Percentiles rank a stretch among this genome's conserved stretches.
Conservation (phyloP, 1,139 yeast genomes). For the Pichia sp. region DNA sequence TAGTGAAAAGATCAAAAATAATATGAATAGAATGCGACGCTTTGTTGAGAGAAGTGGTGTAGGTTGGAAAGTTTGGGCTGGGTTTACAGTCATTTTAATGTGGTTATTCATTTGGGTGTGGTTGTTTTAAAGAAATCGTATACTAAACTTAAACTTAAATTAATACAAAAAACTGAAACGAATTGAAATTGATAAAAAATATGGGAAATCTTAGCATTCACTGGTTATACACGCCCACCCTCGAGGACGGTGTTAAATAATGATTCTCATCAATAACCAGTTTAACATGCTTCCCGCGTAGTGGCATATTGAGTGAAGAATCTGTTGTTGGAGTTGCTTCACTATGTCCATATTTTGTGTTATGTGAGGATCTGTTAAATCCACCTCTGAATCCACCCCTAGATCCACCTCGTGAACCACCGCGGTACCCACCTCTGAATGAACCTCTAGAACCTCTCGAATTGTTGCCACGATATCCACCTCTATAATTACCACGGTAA, state of each 20-base stretch:
- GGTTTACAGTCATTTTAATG: constrained; percentile 54
- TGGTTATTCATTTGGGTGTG: constrained; percentile 80
- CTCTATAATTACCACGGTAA: constrained; percentile 4
- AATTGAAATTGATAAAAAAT: neutral
- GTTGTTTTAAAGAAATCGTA: constrained; percentile 35
- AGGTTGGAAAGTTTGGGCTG: constrained; percentile 72
- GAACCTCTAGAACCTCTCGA: neutral
- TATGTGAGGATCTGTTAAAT: no score
- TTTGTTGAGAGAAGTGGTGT: constrained; percentile 84
- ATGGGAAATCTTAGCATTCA: neutral
- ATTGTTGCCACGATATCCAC: constrained; percentile 1
- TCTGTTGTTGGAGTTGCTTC: neutral
- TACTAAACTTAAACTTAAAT: neutral
- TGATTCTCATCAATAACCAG: constrained; percentile 11
- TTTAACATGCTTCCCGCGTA: constrained; percentile 2
- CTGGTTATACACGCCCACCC: constrained; percentile 12
- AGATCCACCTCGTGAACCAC: neutral
- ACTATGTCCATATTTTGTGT: no score
- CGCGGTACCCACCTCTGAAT: neutral
- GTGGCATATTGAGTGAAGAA: neutral
- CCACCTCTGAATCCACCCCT: neutral
- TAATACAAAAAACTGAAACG: neutral
- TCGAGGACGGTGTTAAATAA: constrained; percentile 12
- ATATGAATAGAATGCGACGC: constrained; percentile 64
- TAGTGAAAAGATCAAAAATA: constrained; percentile 46